Conservation (phyloP, 176 grass and related monocot species). For the Carex littledalei region DNA sequence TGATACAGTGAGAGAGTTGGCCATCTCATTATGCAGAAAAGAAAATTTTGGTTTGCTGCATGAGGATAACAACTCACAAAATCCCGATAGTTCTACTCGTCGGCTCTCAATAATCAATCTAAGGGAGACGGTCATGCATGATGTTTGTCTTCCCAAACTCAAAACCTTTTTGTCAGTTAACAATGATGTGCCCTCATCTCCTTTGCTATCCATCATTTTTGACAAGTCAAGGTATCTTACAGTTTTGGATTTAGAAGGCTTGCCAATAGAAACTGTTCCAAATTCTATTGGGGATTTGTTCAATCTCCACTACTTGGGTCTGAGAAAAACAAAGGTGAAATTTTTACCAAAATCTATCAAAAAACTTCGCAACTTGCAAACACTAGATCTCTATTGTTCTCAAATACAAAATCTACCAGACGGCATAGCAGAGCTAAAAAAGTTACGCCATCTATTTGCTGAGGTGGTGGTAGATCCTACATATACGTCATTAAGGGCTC, state of each 20-base stretch:
- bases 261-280: neutral
- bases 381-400: neutral
- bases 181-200: neutral
- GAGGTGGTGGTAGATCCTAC: too few relatives aligned
- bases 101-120: constrained; percentile 16
- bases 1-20: constrained; percentile 11
- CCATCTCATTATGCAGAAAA: neutral
- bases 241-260: constrained; percentile 18
- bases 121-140: neutral
- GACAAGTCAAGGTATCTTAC: neutral
- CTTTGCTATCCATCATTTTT: neutral
- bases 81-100: neutral
- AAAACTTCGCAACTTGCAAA: constrained; percentile 28
- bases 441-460: constrained; percentile 17
- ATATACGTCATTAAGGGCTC: neutral
- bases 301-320: constrained; percentile 26
- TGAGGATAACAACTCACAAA: neutral
- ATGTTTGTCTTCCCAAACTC: neutral
- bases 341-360: neutral
- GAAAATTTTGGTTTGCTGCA: constrained; percentile 24
- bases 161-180: constrained; percentile 6
- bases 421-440: neutral
- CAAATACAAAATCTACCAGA: neutral
- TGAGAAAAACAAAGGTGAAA: neutral
- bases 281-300: constrained; percentile 20